Conservation (phyloP, 768 basidiomycete species). For the Pisolithus microcarpus region DNA sequence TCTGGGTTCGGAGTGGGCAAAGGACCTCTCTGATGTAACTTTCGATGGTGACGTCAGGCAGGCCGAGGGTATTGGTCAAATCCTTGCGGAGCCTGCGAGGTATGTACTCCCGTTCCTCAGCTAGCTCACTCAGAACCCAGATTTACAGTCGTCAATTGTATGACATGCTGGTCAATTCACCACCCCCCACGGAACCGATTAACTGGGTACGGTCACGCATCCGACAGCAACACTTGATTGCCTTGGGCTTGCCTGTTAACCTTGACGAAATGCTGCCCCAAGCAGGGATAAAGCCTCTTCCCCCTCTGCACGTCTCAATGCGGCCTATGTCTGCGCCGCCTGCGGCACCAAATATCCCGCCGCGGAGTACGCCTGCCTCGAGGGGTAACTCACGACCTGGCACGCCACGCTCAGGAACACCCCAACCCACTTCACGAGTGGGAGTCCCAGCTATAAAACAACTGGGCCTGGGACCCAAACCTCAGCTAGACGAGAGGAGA, state of each 20-base stretch:
- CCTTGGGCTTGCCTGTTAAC: slow-evolving; percentile 91
- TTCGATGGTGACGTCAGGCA: slow-evolving; percentile 72
- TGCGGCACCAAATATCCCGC: slow-evolving; percentile 38
- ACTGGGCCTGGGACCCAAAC: slow-evolving; percentile 65
- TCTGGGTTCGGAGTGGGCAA: slow-evolving; percentile 58
- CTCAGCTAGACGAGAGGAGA: slow-evolving; percentile 59
- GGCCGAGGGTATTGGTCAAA: slow-evolving; percentile 73
- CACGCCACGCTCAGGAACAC: slow-evolving; percentile 35
- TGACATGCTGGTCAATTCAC: slow-evolving; percentile 59
- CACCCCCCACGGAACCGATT: slow-evolving; percentile 73
- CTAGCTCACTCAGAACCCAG: slow-evolving; percentile 17
- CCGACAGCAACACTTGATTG: slow-evolving; percentile 82
- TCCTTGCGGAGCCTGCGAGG: slow-evolving; percentile 73
- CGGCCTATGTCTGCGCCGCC: slow-evolving; percentile 79
- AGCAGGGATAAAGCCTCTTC: slow-evolving; percentile 57
- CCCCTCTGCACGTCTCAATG: slow-evolving; percentile 76
- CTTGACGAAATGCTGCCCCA: slow-evolving; percentile 84
- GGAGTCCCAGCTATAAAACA: slow-evolving; percentile 27
- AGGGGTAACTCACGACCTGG: slow-evolving; percentile 48
- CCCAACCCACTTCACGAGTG: slow-evolving; percentile 34
- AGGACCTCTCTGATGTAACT: slow-evolving; percentile 45
- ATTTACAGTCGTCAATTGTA: slow-evolving; percentile 67
- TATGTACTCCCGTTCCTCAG: slow-evolving; percentile 23
- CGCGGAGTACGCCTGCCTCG: slow-evolving; percentile 23
- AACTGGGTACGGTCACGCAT: slow-evolving; percentile 94